These are phyloP conservation scores for Cladorrhinum sp. DNA, from an alignment of 2,329 filamentous ascomycete genomes.

Conservation along the genomic window DNA sequence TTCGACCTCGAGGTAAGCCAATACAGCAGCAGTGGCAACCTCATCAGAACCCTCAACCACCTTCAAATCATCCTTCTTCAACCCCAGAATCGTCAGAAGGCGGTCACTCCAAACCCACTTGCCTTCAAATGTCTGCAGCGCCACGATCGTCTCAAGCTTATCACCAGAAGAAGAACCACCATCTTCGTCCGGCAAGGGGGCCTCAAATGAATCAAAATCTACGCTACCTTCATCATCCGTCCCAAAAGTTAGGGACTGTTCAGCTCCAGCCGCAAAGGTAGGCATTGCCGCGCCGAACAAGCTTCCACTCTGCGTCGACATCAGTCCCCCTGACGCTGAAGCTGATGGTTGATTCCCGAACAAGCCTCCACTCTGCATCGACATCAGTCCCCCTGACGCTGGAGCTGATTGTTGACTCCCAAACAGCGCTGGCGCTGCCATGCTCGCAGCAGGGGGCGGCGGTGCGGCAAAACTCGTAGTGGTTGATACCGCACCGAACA, in stretches of 20 bases:
- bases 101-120: constrained; percentile 43
- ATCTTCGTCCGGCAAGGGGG: not conserved
- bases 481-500: not conserved
- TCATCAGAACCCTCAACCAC: constrained; percentile 6
- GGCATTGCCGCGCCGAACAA: not conserved
- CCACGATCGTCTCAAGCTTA: constrained; percentile 45
- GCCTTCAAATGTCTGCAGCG: constrained; percentile 55
- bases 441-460: too few relatives aligned
- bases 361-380: too few relatives aligned
- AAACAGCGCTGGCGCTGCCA: too few relatives aligned
- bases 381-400: too few relatives aligned
- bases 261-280: not conserved
- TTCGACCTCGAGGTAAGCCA: constrained; percentile 48
- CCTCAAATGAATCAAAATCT: too few relatives aligned
- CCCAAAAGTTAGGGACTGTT: too few relatives aligned
- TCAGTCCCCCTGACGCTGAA: too few relatives aligned
- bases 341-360: too few relatives aligned
- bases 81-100: constrained; percentile 26
- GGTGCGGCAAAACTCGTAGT: too few relatives aligned
- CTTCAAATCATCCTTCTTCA: not conserved
- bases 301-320: not conserved
- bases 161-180: constrained; percentile 11
- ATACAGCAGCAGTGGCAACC: constrained; percentile 38
- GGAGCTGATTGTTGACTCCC: too few relatives aligned
- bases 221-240: too few relatives aligned